phyloP scores from a whole-genome alignment of 176 grass and related monocot genomes.

The Carex littledalei region DNA sequence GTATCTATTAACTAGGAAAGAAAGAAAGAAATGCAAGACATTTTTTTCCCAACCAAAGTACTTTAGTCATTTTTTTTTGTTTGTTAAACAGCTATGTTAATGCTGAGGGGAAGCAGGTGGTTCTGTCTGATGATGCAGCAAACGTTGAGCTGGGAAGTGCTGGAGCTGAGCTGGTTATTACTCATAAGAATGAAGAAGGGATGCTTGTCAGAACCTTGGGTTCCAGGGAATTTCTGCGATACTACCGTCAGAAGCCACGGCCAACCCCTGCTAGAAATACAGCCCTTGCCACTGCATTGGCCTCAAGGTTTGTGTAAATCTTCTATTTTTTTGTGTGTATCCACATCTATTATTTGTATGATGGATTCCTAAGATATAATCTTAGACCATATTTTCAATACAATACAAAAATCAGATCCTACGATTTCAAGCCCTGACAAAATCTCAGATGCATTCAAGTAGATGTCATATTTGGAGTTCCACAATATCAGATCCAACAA shows the following conservation, averaged over 20 bases:
- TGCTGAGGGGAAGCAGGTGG: conserved; percentile 65
- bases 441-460: neutral
- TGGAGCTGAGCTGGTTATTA: conserved; percentile 76
- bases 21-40: neutral
- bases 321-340: neutral
- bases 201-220: conserved; percentile 52
- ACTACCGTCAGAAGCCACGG: conserved; percentile 79
- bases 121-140: conserved; percentile 39
- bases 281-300: conserved; percentile 62
- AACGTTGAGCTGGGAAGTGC: conserved; percentile 65
- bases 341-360: conserved; percentile 4
- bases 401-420: neutral
- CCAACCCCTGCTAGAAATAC: conserved; percentile 59
- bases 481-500: neutral
- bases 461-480: neutral
- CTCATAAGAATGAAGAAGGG: conserved; percentile 53
- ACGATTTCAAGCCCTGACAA: neutral
- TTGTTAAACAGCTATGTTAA: conserved; percentile 58
- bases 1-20: neutral
- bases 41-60: neutral
- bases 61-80: neutral
- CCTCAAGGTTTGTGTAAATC: conserved; percentile 47
- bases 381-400: neutral
- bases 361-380: neutral
- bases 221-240: conserved; percentile 78